Base-by-base conservation (phyloP, 1,139 yeast species). In the Debaryomyces subglobosus region DNA sequence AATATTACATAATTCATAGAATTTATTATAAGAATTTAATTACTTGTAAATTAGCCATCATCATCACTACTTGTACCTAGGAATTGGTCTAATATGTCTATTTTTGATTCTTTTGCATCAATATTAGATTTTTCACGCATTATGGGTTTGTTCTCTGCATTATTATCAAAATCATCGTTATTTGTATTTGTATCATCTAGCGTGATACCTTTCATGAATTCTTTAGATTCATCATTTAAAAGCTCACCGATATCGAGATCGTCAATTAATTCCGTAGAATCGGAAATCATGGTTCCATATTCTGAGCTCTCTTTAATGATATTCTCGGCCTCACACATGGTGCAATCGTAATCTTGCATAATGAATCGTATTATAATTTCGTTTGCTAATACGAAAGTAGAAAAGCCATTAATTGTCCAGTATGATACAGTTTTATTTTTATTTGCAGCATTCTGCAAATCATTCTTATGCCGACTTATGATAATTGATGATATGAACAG, bases 331-430 rank as follows among this genome's bases (percentile, higher is more conserved):
- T 66, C 65, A 1, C 67, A 72, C n/a, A 73, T 55, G 15, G 53
- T 57, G 13, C 70, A 57, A 0, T 60, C 52, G 56, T 75, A 59
- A 52, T 84, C 86, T 10, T 77, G 76, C 65, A 75, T 72, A 3
- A 81, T 76, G 42, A 84, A 57, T 38, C 82, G 63, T 7, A 82
- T 65, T 6, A 85, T 74, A 6, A 86, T 63, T 55, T 86, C 92
- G 40, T 86, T 85, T 10, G 89, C 84, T 21, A 86, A 62, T 0
- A 86, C 84, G 56, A 81, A 83, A 6, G 79, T 72, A 2, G 78
- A 64, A 58, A 85, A 86, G 45, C 80, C 79, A 18, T 74, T 72
- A 0, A 70, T 56, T 1, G 86, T 81, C 90, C 90, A 86, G 68
- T 83, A 86, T 38, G 70, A 66, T 3, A 85, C 64, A 0, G 83